These are phyloP conservation scores for Mayamaea pseudoterrestris DNA, from an alignment of 108 stramenopile species.

Conservation along the genomic window DNA sequence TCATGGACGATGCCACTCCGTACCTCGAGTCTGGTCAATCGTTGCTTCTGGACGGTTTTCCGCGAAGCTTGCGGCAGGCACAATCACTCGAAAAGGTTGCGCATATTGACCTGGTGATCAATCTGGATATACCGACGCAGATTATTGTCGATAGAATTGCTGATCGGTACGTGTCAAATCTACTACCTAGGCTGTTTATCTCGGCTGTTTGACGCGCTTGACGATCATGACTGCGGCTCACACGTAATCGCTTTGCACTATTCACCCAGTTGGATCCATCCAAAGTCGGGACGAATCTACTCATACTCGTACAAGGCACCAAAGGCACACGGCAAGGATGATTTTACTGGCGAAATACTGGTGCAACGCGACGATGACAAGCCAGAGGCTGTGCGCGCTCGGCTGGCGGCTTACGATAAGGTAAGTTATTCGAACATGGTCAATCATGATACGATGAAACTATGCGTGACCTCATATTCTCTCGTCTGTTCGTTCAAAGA, in stretches of 20 bases:
- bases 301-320: constrained; percentile 95
- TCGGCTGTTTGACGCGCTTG: too few species aligned
- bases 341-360: constrained; percentile 88
- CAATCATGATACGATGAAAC: not conserved
- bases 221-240: too few species aligned
- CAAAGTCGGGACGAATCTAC: constrained; percentile 86
- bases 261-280: constrained; percentile 83
- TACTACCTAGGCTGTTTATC: not conserved
- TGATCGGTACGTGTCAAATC: constrained; percentile 38
- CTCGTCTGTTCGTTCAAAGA: constrained; percentile 10
- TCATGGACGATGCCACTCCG: constrained; percentile 64
- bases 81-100: constrained; percentile 69
- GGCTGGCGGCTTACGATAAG: constrained; percentile 83
- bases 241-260: not conserved
- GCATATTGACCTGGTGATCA: constrained; percentile 83
- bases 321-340: constrained; percentile 72
- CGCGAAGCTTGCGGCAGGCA: constrained; percentile 91
- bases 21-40: constrained; percentile 44
- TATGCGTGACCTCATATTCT: not conserved
- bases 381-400: constrained; percentile 70
- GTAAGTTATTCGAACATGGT: constrained; percentile 17
- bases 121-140: constrained; percentile 89
- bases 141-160: constrained; percentile 89
- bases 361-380: constrained; percentile 96
- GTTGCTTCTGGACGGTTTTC: constrained; percentile 92